These are phyloP conservation scores for Tolypocladium guangdongense DNA, from an alignment of 2,329 filamentous ascomycete species.

Conservation along the genomic window DNA sequence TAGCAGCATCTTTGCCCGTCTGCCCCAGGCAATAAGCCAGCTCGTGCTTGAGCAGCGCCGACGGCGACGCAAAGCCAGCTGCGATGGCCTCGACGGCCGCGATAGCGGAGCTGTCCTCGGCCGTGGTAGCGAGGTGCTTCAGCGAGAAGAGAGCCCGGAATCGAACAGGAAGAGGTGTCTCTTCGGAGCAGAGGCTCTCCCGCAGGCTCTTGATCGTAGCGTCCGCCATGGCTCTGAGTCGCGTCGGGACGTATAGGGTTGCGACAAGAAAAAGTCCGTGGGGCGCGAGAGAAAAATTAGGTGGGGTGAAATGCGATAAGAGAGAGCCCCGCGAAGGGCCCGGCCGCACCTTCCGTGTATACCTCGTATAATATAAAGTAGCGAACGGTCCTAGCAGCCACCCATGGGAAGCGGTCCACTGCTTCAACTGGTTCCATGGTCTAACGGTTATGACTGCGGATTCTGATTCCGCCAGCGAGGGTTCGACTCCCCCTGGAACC, in stretches of 20 bases:
- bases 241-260: not conserved
- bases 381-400: not conserved
- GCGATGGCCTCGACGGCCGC: slow-evolving; percentile 71
- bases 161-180: slow-evolving; percentile 71
- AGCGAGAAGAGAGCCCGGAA: slow-evolving; percentile 97
- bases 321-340: slow-evolving; percentile 4
- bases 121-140: slow-evolving; percentile 75
- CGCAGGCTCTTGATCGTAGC: slow-evolving; percentile 53
- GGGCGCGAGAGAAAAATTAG: slow-evolving; percentile 21
- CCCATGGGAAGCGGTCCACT: slow-evolving; percentile 15
- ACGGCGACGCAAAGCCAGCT: slow-evolving; percentile 72
- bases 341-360: not conserved
- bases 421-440: slow-evolving; percentile 20
- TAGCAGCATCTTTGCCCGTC: slow-evolving; percentile 65
- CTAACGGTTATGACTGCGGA: slow-evolving; percentile 27
- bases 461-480: slow-evolving; percentile 25
- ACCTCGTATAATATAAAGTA: not conserved
- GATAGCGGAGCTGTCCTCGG: slow-evolving; percentile 44
- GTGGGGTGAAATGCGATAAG: slow-evolving; percentile 16
- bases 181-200: slow-evolving; percentile 68
- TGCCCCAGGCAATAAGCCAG: slow-evolving; percentile 95
- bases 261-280: not conserved
- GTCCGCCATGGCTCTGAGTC: slow-evolving; percentile 10
- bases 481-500: slow-evolving; percentile 25
- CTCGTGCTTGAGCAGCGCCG: slow-evolving; percentile 89